Percentiles rank a stretch among this genome's conserved stretches.
Conservation (phyloP, 148 eudicot species). For the Spergularia marina region DNA sequence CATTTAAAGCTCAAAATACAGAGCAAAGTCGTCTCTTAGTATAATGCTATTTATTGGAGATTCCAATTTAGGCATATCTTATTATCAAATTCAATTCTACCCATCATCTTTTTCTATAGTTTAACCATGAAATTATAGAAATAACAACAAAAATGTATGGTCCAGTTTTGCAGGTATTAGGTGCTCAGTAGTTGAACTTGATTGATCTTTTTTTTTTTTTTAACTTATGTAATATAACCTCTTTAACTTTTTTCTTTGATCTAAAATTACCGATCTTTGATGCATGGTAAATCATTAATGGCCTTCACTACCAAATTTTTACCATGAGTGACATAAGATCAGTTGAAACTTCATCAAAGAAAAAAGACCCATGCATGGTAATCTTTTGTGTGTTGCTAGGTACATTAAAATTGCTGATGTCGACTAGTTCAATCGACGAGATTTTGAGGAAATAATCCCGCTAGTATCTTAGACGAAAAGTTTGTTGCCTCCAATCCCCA, state of each 20-base stretch:
- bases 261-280: neutral
- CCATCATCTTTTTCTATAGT: neutral
- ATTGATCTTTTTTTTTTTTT: constrained; percentile 1
- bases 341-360: too few relatives aligned
- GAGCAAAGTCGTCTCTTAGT: constrained; percentile 8
- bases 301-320: too few relatives aligned
- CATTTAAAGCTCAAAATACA: constrained; percentile 1
- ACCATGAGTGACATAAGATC: too few relatives aligned
- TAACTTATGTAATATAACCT: neutral
- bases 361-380: too few relatives aligned
- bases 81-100: neutral
- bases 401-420: too few relatives aligned
- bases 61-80: neutral
- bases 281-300: neutral
- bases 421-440: too few relatives aligned
- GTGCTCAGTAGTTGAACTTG: constrained; percentile 22
- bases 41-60: neutral
- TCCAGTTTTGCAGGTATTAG: constrained; percentile 9
- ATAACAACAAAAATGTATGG: neutral
- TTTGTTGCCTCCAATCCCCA: too few relatives aligned
- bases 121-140: constrained; percentile 2
- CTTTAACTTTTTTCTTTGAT: neutral
- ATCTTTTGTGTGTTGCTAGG: too few relatives aligned
- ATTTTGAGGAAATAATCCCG: too few relatives aligned
- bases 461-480: too few relatives aligned